Evolutionary conservation across 2,329 filamentous ascomycete species (phyloP).

Genomic region (Paraphaeosphaeria sporulosa): DNA sequence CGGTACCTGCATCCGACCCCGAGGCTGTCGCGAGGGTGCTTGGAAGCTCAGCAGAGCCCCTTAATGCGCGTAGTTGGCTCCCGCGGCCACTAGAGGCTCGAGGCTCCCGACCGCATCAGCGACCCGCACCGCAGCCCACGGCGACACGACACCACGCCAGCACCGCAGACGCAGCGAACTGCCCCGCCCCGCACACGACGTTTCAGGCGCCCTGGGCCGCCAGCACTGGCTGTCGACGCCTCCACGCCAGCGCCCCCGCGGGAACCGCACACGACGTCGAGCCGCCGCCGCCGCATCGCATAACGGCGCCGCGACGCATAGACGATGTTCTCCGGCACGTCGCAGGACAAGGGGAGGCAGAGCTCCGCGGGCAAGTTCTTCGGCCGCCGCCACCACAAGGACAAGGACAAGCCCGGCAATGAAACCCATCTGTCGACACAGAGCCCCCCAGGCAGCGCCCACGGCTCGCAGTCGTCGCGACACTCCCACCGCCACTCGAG

Average conservation of each 20-base stretch:
- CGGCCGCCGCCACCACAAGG: conserved; percentile 78
- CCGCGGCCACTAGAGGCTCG: neutral
- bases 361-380: conserved; percentile 87
- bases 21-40: neutral
- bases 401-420: conserved; percentile 69
- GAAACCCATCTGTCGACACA: conserved; percentile 63
- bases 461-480: conserved; percentile 74
- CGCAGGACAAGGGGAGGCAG: conserved; percentile 78
- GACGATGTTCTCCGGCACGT: conserved; percentile 62
- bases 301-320: too few species aligned
- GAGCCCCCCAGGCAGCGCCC: conserved; percentile 67
- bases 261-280: conserved; percentile 7
- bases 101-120: conserved; percentile 15
- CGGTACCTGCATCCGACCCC: conserved; percentile 1
- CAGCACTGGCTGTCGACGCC: conserved; percentile 10
- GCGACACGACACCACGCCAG: neutral
- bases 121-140: conserved; percentile 10
- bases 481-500: conserved; percentile 61
- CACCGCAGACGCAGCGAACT: neutral
- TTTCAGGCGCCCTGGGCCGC: conserved; percentile 11
- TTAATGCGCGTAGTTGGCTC: neutral
- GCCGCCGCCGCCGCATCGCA: conserved; percentile 10
- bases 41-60: neutral
- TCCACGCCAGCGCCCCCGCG: conserved; percentile 1
- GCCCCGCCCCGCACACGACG: conserved; percentile 8